phyloP scores from a whole-genome alignment of 495 filamentous ascomycete genomes.

The Penicillium salamii region DNA sequence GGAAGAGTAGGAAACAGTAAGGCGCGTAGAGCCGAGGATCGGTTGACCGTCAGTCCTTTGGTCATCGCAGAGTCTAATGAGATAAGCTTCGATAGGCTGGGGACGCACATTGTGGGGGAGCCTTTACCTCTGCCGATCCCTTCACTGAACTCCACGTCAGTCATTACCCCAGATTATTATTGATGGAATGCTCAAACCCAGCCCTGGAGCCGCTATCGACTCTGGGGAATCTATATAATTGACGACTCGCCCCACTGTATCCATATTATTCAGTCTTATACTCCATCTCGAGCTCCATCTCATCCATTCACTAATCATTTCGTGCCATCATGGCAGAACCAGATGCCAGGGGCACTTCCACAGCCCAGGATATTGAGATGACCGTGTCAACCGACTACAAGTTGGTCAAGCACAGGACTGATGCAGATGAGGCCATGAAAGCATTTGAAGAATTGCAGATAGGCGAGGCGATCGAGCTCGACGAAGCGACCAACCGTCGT shows the following conservation, averaged over 20 bases:
- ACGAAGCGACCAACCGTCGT: constrained; percentile 50
- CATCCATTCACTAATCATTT: neutral
- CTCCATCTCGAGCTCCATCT: neutral
- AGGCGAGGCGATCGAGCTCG: constrained; percentile 44
- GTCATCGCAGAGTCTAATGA: neutral
- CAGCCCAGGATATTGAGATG: constrained; percentile 19
- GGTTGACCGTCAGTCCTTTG: neutral
- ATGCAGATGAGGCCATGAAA: constrained; percentile 56
- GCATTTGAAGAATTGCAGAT: constrained; percentile 44
- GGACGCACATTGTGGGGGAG: neutral
- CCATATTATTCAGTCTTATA: neutral
- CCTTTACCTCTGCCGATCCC: neutral
- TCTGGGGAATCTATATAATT: neutral
- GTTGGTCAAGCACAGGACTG: constrained; percentile 45
- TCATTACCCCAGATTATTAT: neutral
- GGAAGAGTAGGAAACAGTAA: no score
- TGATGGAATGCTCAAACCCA: neutral
- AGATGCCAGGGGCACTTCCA: constrained; percentile 1
- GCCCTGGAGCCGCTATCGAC: neutral
- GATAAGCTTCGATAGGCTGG: neutral
- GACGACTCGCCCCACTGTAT: constrained; percentile 1
- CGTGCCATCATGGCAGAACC: constrained; percentile 10
- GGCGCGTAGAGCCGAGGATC: no score
- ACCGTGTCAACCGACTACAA: constrained; percentile 19
- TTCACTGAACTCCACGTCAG: neutral